Base-by-base conservation (phyloP, 176 grass and related monocot genomes). In the Zea luxurians region DNA sequence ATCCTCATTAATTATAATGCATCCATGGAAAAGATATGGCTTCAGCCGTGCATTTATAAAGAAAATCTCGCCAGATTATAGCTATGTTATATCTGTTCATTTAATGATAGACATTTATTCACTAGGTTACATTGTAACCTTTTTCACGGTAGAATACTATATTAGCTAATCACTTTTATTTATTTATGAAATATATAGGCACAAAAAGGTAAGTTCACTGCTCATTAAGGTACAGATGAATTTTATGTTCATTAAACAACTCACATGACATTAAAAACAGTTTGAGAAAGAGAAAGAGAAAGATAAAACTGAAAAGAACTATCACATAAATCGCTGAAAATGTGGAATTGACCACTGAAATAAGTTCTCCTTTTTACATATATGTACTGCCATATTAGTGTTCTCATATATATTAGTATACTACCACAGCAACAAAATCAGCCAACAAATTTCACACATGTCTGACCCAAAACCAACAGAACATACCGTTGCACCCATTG, bases 401-500 rank as follows among this genome's bases (percentile, higher is more conserved):
- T 37, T n/a, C 60, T 47, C 0, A 61, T 1, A 50, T 43, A 58
- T 58, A 20, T 58, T 58, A 18, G 17, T 18, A 57, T 35, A 34
- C 18, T 69, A 43, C 15, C 15, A 74, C 36, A 42, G 42, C 13
- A n/a, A 64, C 8, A 20, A 46, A 66, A 13, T 37, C 37, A 27
- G 7, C 13, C 17, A 63, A 82, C 15, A 75, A 44, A 79, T 37
- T 68, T 10, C 36, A 40, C 45, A 46, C 16, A 59, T 48, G 27
- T 16, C 20, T 83, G 34, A 41, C n/a, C 61, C 10, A 47, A 75
- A 79, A 87, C 8, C 20, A 67, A 81, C 41, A 43, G 69, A 80
- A 62, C 86, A 2, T 88, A 99, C 96, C 88, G 16, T 76, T 73
- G 88, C 55, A 75, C 88, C 82, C 78, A 83, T 36, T 73, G 80